phyloP scores from a whole-genome alignment of 75 land plant genomes.

The Sequoiadendron giganteum region DNA sequence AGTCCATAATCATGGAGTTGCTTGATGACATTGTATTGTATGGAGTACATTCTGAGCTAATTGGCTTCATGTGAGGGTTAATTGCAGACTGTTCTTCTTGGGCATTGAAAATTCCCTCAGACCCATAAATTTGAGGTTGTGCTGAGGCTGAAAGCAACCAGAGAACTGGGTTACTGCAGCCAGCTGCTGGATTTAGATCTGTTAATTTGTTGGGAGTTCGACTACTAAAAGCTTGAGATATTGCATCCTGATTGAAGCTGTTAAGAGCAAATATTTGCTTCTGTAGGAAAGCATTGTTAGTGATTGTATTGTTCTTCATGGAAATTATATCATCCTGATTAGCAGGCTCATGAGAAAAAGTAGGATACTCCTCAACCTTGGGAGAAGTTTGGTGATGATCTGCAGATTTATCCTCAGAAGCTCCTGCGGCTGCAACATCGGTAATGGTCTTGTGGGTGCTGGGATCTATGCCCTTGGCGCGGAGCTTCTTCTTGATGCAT shows the following conservation, averaged over 20 bases:
- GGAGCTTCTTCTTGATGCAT: slow-evolving; percentile 66
- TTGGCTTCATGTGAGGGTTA: not conserved
- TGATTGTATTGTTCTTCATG: not conserved
- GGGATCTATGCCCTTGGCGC: slow-evolving; percentile 64
- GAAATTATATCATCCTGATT: not conserved
- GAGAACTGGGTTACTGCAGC: not conserved
- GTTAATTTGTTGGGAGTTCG: not conserved
- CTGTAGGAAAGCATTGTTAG: not conserved
- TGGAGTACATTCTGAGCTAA: not conserved
- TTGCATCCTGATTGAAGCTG: not conserved
- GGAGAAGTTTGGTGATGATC: not conserved
- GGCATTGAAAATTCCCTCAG: not conserved
- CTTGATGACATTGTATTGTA: slow-evolving; percentile 3
- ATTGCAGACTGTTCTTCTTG: not conserved
- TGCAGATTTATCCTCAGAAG: slow-evolving; percentile 10
- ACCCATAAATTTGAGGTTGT: not conserved
- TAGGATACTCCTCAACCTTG: not conserved
- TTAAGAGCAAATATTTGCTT: not conserved
- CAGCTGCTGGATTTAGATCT: not conserved
- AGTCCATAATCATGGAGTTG: not conserved
- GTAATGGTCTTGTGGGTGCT: slow-evolving; percentile 48
- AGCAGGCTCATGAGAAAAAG: not conserved
- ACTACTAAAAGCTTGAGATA: not conserved
- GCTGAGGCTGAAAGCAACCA: not conserved
- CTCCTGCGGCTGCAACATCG: slow-evolving; percentile 24